These are phyloP conservation scores for Pythium phragmitis DNA, from an alignment of 352 stramenopile species.

Conservation along the genomic window DNA sequence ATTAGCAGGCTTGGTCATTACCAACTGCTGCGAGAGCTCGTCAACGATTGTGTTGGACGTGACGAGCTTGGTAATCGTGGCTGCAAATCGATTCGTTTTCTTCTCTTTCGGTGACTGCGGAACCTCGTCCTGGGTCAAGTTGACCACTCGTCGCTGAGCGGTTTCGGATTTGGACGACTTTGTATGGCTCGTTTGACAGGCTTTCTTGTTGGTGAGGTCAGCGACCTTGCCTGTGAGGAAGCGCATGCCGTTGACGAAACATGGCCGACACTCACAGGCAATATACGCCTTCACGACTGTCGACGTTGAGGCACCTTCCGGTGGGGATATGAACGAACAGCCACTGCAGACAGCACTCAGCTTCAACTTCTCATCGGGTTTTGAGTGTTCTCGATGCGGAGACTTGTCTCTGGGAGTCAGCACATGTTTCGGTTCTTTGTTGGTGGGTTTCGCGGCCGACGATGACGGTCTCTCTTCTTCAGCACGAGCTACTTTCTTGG, in stretches of 20 bases:
- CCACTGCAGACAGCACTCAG: neutral
- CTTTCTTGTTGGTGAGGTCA: neutral
- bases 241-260: slow-evolving; percentile 7
- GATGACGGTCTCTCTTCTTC: neutral
- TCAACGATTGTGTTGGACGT: neutral
- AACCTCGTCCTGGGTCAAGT: slow-evolving; percentile 16
- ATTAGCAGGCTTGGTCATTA: neutral
- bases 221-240: slow-evolving; percentile 4
- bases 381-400: too few relatives aligned
- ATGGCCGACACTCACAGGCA: slow-evolving; percentile 18
- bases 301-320: neutral
- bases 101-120: slow-evolving; percentile 3
- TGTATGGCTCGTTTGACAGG: neutral
- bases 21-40: neutral
- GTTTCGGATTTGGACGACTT: neutral
- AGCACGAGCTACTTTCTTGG: neutral
- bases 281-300: slow-evolving; percentile 5
- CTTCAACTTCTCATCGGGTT: neutral
- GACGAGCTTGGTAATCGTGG: slow-evolving; percentile 3
- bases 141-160: neutral
- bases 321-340: neutral
- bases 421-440: neutral
- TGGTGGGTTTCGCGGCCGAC: neutral
- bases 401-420: too few relatives aligned
- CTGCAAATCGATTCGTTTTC: neutral